A percentile compares a stretch with the other conserved stretches of the same genome.
phyloP scores from a whole-genome alignment of 257 asterid genomes.

The Euphrasia confusa region DNA sequence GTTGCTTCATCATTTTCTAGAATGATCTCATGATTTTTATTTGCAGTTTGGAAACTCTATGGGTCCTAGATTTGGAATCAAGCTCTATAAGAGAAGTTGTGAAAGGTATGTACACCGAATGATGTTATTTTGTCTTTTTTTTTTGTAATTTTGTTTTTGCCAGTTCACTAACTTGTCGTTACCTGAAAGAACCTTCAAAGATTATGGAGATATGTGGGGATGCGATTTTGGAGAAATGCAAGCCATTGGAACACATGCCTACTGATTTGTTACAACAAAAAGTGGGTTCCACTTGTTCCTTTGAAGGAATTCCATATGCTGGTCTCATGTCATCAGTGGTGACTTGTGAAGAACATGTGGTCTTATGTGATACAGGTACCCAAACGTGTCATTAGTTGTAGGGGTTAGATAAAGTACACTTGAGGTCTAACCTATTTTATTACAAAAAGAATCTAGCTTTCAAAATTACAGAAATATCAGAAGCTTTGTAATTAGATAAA shows the following conservation, averaged over 20 bases:
- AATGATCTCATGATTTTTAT: conserved; percentile 14
- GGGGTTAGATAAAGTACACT: neutral
- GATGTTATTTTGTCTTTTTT: neutral
- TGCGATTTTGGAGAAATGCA: conserved; percentile 60
- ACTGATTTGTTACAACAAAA: conserved; percentile 54
- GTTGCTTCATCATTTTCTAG: neutral
- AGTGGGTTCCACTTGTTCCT: conserved; percentile 29
- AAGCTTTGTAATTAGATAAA: neutral
- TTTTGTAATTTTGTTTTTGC: conserved; percentile 15
- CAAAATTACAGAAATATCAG: too few relatives aligned
- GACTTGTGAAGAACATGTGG: conserved; percentile 43
- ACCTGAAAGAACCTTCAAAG: conserved; percentile 61
- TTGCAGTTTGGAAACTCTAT: conserved; percentile 73
- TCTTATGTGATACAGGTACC: conserved; percentile 76
- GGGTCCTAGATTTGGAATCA: conserved; percentile 68
- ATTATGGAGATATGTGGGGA: conserved; percentile 75
- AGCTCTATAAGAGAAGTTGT: conserved; percentile 60
- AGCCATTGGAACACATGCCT: conserved; percentile 54
- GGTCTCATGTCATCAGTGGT: conserved; percentile 70
- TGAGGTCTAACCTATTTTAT: neutral
- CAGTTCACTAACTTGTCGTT: conserved; percentile 33
- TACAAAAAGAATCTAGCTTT: neutral
- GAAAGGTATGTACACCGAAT: conserved; percentile 44
- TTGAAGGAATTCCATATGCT: conserved; percentile 59
- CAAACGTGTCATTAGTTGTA: conserved; percentile 13